These are phyloP conservation scores for Metschnikowia drakensbergensis DNA, from an alignment of 805 yeast genomes.

Conservation along the genomic window DNA sequence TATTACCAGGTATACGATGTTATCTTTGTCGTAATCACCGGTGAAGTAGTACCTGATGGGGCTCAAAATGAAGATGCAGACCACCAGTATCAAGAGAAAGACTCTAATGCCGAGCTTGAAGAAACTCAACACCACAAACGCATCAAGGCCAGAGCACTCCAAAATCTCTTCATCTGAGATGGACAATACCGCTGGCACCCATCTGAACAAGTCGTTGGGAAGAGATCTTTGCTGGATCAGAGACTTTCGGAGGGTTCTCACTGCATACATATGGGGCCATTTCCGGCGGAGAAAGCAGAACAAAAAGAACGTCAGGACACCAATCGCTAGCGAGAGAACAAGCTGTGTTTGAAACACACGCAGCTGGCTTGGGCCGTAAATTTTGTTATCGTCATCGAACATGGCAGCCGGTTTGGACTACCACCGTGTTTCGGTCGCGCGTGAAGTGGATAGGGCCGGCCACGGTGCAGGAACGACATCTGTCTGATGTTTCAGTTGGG, in stretches of 20 bases:
- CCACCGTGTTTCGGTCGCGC: not conserved
- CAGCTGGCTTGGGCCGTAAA: conserved; percentile 46
- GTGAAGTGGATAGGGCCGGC: not conserved
- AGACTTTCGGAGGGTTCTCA: conserved; percentile 47
- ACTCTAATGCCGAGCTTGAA: conserved; percentile 31
- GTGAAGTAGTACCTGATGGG: conserved; percentile 39
- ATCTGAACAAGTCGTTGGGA: conserved; percentile 33
- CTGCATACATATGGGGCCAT: conserved; percentile 57
- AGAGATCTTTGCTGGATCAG: conserved; percentile 33
- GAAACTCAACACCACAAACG: conserved; percentile 37
- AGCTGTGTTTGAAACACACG: conserved; percentile 57
- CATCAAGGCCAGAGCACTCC: conserved; percentile 25
- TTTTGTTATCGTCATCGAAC: conserved; percentile 18
- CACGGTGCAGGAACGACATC: not conserved
- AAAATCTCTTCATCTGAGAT: conserved; percentile 26
- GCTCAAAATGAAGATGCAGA: conserved; percentile 31
- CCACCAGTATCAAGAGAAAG: conserved; percentile 19
- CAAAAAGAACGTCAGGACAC: conserved; percentile 41
- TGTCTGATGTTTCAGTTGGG: not conserved
- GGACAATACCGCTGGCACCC: conserved; percentile 24
- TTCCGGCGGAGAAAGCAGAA: conserved; percentile 50
- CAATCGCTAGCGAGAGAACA: conserved; percentile 46
- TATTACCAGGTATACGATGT: conserved; percentile 18
- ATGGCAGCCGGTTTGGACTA: not conserved
- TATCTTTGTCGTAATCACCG: conserved; percentile 43